These are phyloP conservation scores for Actinomucor elegans DNA, from an alignment of 371 early-diverging fungal genomes.

Conservation along the genomic window DNA sequence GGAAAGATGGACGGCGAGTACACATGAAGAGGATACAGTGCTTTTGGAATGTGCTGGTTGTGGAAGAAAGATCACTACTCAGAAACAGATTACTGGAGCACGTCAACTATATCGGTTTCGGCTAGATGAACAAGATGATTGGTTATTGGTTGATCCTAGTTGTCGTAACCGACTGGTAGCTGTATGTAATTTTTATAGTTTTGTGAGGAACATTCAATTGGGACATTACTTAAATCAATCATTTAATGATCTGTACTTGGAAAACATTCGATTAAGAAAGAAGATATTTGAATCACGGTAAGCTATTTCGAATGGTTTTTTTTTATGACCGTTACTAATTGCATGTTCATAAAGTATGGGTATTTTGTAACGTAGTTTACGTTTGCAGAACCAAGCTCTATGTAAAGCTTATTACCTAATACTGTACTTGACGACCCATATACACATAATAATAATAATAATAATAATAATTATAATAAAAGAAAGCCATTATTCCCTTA, in stretches of 20 bases:
- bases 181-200: conserved; percentile 88
- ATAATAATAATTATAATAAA: no score
- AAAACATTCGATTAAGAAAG: background rate
- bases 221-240: conserved; percentile 35
- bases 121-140: conserved; percentile 17
- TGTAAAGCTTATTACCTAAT: no score
- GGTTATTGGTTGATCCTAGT: conserved; percentile 15
- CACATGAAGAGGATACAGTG: background rate
- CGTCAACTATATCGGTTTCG: conserved; percentile 14
- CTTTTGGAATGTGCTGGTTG: conserved; percentile 3
- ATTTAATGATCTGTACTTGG: background rate
- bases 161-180: conserved; percentile 79
- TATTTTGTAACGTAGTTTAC: no score
- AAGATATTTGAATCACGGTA: conserved; percentile 12
- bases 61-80: background rate
- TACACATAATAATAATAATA: no score
- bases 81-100: background rate
- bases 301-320: no score
- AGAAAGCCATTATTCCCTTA: no score
- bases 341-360: no score
- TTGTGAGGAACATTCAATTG: conserved; percentile 78
- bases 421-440: no score
- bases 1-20: conserved; percentile 4
- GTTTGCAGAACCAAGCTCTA: no score
- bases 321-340: no score